Conservation (phyloP, 805 yeast species). For the Myxozyma neotropica region DNA sequence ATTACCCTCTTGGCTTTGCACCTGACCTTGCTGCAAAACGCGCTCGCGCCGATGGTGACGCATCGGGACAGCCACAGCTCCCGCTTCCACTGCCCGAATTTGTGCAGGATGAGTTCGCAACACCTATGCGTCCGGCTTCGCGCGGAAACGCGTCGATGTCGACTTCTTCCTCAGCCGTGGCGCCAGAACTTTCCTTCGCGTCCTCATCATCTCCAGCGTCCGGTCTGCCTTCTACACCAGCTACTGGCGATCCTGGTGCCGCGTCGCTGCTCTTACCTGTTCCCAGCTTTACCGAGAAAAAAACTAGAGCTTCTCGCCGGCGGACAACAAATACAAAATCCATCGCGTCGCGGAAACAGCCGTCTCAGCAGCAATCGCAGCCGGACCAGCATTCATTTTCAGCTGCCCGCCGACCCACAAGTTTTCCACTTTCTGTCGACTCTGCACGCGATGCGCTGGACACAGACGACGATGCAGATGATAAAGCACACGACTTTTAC, state of each 20-base stretch:
- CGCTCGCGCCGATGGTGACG: constrained; percentile 12
- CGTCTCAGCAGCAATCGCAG: background rate
- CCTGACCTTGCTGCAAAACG: constrained; percentile 28
- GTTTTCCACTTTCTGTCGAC: constrained; percentile 14
- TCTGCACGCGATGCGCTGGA: constrained; percentile 7
- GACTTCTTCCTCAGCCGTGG: constrained; percentile 9
- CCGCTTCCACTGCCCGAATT: background rate
- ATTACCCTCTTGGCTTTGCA: constrained; percentile 19
- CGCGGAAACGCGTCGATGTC: constrained; percentile 3
- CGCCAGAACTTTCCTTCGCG: constrained; percentile 28
- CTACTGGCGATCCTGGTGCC: background rate
- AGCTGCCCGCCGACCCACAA: background rate
- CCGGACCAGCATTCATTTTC: background rate
- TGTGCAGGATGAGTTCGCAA: constrained; percentile 13
- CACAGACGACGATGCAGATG: constrained; percentile 22
- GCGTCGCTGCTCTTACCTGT: background rate
- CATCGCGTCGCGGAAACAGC: background rate
- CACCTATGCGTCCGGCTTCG: constrained; percentile 33
- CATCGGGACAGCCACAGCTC: background rate
- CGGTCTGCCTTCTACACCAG: constrained; percentile 29
- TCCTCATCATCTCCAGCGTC: constrained; percentile 30
- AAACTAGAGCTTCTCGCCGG: constrained; percentile 9
- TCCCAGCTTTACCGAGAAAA: background rate
- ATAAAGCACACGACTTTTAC: background rate
- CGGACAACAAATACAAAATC: background rate